phyloP scores from a whole-genome alignment of 208 protist species.

The Crithidia fasciculata region DNA sequence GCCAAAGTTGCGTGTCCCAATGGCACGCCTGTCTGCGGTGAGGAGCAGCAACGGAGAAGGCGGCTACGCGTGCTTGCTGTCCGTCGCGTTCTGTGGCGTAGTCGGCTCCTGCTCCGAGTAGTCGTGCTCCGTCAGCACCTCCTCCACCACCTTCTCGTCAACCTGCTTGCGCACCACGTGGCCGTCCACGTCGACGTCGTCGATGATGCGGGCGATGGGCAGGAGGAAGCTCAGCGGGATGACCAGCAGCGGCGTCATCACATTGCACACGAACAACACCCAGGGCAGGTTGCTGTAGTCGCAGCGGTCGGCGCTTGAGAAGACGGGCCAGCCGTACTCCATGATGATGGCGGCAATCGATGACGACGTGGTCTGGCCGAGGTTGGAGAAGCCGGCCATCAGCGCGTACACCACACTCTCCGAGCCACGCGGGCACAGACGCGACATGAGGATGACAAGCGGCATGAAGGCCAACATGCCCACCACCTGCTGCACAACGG shows the following conservation, averaged over 20 bases:
- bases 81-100: background rate
- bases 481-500: constrained; percentile 58
- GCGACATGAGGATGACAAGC: constrained; percentile 70
- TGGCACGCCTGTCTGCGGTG: too few species aligned
- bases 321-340: constrained; percentile 50
- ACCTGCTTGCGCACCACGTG: constrained; percentile 33
- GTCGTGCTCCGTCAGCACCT: constrained; percentile 8
- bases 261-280: constrained; percentile 63
- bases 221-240: constrained; percentile 74
- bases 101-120: too few species aligned
- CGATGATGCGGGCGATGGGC: constrained; percentile 55
- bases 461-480: constrained; percentile 79
- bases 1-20: too few species aligned
- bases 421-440: constrained; percentile 75
- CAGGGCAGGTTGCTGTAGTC: constrained; percentile 68
- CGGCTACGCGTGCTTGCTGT: background rate
- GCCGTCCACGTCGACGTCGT: constrained; percentile 55
- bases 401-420: constrained; percentile 81
- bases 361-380: constrained; percentile 52
- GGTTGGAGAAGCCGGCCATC: constrained; percentile 78
- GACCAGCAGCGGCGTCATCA: constrained; percentile 42
- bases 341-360: constrained; percentile 55
- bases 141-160: constrained; percentile 7
- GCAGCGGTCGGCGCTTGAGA: constrained; percentile 36
- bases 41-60: too few species aligned